Evolutionary conservation across 129 eudicot species (phyloP).

Genomic region (Saposhnikovia divaricata): DNA sequence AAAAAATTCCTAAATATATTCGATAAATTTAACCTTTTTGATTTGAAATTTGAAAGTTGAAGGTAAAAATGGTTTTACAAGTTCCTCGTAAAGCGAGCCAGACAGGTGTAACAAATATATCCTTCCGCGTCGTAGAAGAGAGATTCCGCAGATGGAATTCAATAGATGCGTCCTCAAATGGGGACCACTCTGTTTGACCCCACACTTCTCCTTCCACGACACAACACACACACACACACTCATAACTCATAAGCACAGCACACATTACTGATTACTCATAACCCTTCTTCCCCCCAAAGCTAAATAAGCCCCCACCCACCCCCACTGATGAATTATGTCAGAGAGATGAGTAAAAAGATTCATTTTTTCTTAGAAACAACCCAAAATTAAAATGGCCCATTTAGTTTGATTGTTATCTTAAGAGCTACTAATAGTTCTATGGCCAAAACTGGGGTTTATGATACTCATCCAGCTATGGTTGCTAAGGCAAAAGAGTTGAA

Average conservation of each 20-base stretch:
- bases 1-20: too few relatives aligned
- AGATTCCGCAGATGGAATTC: not conserved
- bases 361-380: not conserved
- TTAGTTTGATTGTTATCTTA: not conserved
- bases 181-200: not conserved
- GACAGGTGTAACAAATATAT: not conserved
- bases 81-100: not conserved
- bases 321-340: not conserved
- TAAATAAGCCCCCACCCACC: not conserved
- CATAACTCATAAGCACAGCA: too few relatives aligned
- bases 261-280: not conserved
- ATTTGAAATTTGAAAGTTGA: not conserved
- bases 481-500: constrained; percentile 60
- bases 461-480: constrained; percentile 37
- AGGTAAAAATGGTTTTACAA: not conserved
- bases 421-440: constrained; percentile 10
- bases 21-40: too few relatives aligned
- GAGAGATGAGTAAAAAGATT: not conserved
- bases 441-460: constrained; percentile 65
- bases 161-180: not conserved
- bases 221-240: too few relatives aligned
- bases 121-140: not conserved
- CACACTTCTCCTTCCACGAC: not conserved
- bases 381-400: not conserved
- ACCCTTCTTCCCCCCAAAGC: not conserved